A percentile compares a stretch with the other conserved stretches of the same genome.
phyloP scores from a whole-genome alignment of 495 filamentous ascomycete genomes.

The Penicillium longicatenatum region DNA sequence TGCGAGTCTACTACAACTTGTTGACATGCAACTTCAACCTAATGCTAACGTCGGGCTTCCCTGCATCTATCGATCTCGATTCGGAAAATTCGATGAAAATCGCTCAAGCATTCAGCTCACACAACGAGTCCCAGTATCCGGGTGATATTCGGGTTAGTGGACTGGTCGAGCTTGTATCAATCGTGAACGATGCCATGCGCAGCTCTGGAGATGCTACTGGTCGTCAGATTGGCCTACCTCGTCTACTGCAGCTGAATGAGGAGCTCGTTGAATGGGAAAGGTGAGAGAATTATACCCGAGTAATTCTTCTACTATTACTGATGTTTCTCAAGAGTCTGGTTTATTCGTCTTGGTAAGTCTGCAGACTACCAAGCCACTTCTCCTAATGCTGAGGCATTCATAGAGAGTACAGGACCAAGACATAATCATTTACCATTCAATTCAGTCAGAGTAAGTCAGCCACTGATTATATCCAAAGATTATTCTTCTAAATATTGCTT shows the following conservation, averaged over 20 bases:
- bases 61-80: constrained; percentile 15
- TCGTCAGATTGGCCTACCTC: constrained; percentile 10
- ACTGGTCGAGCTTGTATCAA: constrained; percentile 20
- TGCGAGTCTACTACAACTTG: constrained; percentile 25
- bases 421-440: constrained; percentile 24
- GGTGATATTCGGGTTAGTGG: constrained; percentile 15
- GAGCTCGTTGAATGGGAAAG: constrained; percentile 22
- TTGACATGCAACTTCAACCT: constrained; percentile 23
- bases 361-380: not conserved
- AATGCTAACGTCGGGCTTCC: constrained; percentile 23
- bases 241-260: constrained; percentile 11
- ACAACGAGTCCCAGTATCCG: constrained; percentile 8
- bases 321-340: constrained; percentile 8
- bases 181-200: constrained; percentile 18
- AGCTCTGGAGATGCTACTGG: constrained; percentile 20
- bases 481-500: not conserved
- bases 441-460: constrained; percentile 15
- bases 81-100: constrained; percentile 12
- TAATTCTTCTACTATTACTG: not conserved
- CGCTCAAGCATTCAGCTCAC: constrained; percentile 11
- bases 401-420: constrained; percentile 14
- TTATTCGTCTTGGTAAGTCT: constrained; percentile 4
- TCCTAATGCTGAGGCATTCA: not conserved
- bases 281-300: not conserved
- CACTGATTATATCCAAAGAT: not conserved